A percentile compares a stretch with the other conserved stretches of the same genome.
Conservation (phyloP, 1,139 yeast genomes). For the Scheffersomyces illinoinensis region DNA sequence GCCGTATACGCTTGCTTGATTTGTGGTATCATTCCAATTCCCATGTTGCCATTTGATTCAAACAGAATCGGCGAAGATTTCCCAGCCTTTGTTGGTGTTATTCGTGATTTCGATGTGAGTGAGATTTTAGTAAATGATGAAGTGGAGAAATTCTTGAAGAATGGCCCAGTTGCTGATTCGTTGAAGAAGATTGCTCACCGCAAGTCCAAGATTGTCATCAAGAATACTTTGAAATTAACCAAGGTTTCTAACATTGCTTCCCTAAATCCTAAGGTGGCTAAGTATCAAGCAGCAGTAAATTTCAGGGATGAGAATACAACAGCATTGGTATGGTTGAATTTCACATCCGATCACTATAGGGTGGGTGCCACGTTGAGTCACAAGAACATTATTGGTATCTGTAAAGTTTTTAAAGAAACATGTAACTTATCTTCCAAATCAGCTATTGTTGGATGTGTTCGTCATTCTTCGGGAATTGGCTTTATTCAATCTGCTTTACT, state of each 20-base stretch:
- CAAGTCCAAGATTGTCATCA: slow-evolving; percentile 50
- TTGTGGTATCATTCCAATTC: slow-evolving; percentile 79
- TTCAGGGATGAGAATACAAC: slow-evolving; percentile 43
- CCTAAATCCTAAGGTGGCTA: slow-evolving; percentile 44
- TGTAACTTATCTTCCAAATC: slow-evolving; percentile 75
- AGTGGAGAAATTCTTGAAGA: slow-evolving; percentile 68
- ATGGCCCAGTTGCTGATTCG: slow-evolving; percentile 64
- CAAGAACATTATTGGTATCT: slow-evolving; percentile 67
- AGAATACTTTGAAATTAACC: slow-evolving; percentile 67
- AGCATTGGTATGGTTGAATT: slow-evolving; percentile 66
- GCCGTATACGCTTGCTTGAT: slow-evolving; percentile 85
- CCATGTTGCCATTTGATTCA: slow-evolving; percentile 74
- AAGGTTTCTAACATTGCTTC: slow-evolving; percentile 56
- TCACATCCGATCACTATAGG: slow-evolving; percentile 73
- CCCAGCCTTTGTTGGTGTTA: slow-evolving; percentile 63
- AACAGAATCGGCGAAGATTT: slow-evolving; percentile 74
- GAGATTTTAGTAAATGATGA: slow-evolving; percentile 80
- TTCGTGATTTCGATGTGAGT: slow-evolving; percentile 68
- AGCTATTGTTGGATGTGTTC: slow-evolving; percentile 82
- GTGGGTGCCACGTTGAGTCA: slow-evolving; percentile 68
- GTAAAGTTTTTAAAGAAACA: slow-evolving; percentile 90
- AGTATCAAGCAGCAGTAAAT: slow-evolving; percentile 45
- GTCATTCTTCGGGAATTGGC: slow-evolving; percentile 84
- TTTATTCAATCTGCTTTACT: slow-evolving; percentile 78
- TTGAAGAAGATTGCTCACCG: slow-evolving; percentile 56